A percentile compares a stretch with the other conserved stretches of the same genome.
Evolutionary conservation across 2,329 filamentous ascomycete species (phyloP).

Genomic region (Phoma sp.): DNA sequence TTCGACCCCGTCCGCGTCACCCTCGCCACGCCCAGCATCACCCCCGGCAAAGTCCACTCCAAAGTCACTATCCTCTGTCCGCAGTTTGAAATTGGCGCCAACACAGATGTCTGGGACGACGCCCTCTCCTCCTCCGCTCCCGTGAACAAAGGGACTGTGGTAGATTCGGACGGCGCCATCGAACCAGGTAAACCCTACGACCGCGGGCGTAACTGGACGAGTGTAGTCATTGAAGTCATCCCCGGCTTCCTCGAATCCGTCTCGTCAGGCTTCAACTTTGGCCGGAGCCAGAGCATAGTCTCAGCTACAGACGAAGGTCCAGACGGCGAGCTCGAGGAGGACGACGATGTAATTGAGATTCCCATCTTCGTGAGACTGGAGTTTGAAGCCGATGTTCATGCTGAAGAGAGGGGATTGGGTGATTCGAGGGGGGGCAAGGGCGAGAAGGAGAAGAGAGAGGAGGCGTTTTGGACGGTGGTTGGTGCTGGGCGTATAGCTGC

Average conservation of each 20-base stretch:
- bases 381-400: conserved; percentile 79
- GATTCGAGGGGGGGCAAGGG: conserved; percentile 60
- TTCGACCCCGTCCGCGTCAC: conserved; percentile 90
- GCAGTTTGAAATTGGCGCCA: conserved; percentile 91
- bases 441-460: conserved; percentile 78
- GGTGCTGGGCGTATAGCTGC: conserved; percentile 79
- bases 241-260: conserved; percentile 55
- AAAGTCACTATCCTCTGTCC: conserved; percentile 93
- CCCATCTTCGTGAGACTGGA: conserved; percentile 92
- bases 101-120: conserved; percentile 94
- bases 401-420: conserved; percentile 51
- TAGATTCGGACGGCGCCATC: conserved; percentile 52
- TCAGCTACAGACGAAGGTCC: conserved; percentile 7
- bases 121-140: conserved; percentile 65
- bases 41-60: conserved; percentile 51
- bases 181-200: conserved; percentile 98
- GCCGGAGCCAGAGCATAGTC: conserved; percentile 8
- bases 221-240: conserved; percentile 89
- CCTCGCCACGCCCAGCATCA: conserved; percentile 74
- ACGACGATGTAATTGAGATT: conserved; percentile 79
- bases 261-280: background rate
- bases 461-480: conserved; percentile 95
- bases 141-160: conserved; percentile 40
- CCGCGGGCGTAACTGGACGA: conserved; percentile 91
- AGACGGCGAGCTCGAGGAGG: conserved; percentile 53